phyloP scores from a whole-genome alignment of 768 basidiomycete species.

The Cystobasidium onofrii region DNA sequence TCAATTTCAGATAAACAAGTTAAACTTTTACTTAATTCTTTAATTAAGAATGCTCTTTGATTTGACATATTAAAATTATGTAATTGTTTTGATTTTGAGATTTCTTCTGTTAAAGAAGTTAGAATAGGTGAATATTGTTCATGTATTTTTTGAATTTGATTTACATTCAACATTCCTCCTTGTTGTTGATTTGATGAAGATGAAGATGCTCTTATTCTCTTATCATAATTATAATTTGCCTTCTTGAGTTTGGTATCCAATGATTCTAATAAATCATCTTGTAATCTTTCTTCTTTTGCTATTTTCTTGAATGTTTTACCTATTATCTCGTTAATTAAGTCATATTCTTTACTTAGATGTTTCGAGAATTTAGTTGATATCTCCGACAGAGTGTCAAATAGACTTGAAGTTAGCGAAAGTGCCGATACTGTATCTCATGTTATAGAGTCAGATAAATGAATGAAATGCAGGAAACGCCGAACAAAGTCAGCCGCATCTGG shows the following conservation, averaged over 20 bases:
- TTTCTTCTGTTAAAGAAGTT: slow-evolving; percentile 27
- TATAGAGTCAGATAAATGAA: too few relatives aligned
- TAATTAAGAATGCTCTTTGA: slow-evolving; percentile 16
- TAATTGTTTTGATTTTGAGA: background rate
- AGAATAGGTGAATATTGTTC: slow-evolving; percentile 31
- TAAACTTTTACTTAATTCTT: slow-evolving; percentile 15
- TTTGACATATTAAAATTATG: slow-evolving; percentile 29
- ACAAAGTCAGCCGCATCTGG: background rate
- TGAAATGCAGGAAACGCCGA: too few relatives aligned
- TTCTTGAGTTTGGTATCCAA: slow-evolving; percentile 36
- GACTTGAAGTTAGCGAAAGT: background rate
- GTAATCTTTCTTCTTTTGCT: slow-evolving; percentile 37
- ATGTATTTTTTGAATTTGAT: slow-evolving; percentile 14
- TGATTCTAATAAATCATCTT: slow-evolving; percentile 33
- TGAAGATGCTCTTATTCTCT: background rate
- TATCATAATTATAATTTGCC: slow-evolving; percentile 35
- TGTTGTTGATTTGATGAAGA: too few relatives aligned
- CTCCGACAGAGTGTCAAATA: slow-evolving; percentile 33
- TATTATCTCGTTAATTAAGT: slow-evolving; percentile 33
- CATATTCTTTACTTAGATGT: slow-evolving; percentile 36
- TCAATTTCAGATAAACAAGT: slow-evolving; percentile 31
- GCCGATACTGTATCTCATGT: slow-evolving; percentile 5
- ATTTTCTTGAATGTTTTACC: slow-evolving; percentile 34
- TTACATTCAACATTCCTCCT: too few relatives aligned
- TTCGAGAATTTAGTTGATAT: slow-evolving; percentile 29